phyloP scores from a whole-genome alignment of 2,329 filamentous ascomycete genomes.

The Aurifilum marmelostoma region DNA sequence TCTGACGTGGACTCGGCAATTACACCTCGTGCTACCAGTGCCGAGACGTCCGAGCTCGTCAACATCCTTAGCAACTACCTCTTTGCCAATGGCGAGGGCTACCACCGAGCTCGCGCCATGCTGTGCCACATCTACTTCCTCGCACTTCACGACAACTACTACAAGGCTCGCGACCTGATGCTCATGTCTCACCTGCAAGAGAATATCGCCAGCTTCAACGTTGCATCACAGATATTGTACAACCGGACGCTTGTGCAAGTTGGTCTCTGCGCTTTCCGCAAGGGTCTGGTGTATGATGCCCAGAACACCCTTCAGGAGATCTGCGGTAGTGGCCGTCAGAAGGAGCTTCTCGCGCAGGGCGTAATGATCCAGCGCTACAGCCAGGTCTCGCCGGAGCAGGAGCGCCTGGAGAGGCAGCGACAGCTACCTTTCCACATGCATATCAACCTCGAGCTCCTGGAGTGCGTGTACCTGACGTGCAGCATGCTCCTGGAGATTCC shows the following conservation, averaged over 20 bases:
- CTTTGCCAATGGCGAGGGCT: conserved; percentile 91
- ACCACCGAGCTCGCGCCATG: conserved; percentile 95
- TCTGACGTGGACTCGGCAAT: conserved; percentile 73
- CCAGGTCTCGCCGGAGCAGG: conserved; percentile 95
- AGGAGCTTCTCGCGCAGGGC: conserved; percentile 96
- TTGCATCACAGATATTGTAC: conserved; percentile 97
- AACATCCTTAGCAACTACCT: conserved; percentile 92
- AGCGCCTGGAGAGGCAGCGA: conserved; percentile 93
- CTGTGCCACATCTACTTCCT: conserved; percentile 98
- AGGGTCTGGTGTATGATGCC: conserved; percentile 94
- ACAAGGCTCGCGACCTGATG: conserved; percentile 98
- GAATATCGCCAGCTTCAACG: conserved; percentile 94
- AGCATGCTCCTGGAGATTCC: conserved; percentile 99
- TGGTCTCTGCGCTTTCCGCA: conserved; percentile 96
- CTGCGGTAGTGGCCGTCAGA: conserved; percentile 94
- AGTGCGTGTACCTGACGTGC: conserved; percentile 98
- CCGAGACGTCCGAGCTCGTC: conserved; percentile 76
- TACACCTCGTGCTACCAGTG: conserved; percentile 70
- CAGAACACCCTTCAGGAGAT: conserved; percentile 98
- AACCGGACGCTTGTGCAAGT: conserved; percentile 98
- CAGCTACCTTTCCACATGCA: conserved; percentile 99
- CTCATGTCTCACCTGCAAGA: conserved; percentile 99
- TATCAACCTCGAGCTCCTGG: conserved; percentile 97
- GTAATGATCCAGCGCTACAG: conserved; percentile 98
- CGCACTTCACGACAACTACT: conserved; percentile 96